phyloP scores from a whole-genome alignment of 2,329 filamentous ascomycete genomes.

The Cytospora chrysosperma region DNA sequence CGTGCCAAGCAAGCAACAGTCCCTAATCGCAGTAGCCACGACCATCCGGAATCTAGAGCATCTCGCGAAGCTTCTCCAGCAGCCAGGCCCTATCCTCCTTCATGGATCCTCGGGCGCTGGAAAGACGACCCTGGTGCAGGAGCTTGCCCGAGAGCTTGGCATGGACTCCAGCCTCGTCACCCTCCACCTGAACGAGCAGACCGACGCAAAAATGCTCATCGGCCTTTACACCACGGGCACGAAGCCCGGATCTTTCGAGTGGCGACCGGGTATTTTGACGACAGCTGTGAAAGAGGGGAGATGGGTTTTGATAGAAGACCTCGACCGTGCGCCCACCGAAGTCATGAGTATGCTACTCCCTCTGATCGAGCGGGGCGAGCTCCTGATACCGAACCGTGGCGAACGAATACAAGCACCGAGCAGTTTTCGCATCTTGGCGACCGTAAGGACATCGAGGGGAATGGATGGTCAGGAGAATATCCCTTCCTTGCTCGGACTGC shows the following conservation, averaged over 20 bases:
- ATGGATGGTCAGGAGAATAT: slow-evolving; percentile 65
- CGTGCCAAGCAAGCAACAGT: slow-evolving; percentile 44
- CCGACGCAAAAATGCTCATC: slow-evolving; percentile 93
- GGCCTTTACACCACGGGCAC: slow-evolving; percentile 90
- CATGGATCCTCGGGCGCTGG: slow-evolving; percentile 82
- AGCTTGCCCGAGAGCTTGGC: slow-evolving; percentile 76
- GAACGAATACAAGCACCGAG: slow-evolving; percentile 80
- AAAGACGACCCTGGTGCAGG: slow-evolving; percentile 83
- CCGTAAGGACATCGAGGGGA: slow-evolving; percentile 74
- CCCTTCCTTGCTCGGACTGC: slow-evolving; percentile 75
- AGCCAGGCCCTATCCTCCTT: slow-evolving; percentile 71
- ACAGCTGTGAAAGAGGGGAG: slow-evolving; percentile 91
- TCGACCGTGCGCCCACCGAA: slow-evolving; percentile 92
- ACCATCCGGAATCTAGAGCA: slow-evolving; percentile 69
- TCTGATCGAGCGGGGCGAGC: slow-evolving; percentile 86
- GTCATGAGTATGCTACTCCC: slow-evolving; percentile 91
- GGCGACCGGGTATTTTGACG: slow-evolving; percentile 89
- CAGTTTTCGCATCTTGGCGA: slow-evolving; percentile 89
- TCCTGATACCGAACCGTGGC: slow-evolving; percentile 84
- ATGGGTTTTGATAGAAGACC: slow-evolving; percentile 96
- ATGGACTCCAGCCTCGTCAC: slow-evolving; percentile 85
- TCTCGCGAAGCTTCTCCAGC: slow-evolving; percentile 67
- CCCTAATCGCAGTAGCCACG: slow-evolving; percentile 69
- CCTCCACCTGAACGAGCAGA: slow-evolving; percentile 95
- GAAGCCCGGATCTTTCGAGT: slow-evolving; percentile 84